Base-by-base conservation (phyloP, 2,329 filamentous ascomycete genomes). In the Magnaporthiopsis poae region DNA sequence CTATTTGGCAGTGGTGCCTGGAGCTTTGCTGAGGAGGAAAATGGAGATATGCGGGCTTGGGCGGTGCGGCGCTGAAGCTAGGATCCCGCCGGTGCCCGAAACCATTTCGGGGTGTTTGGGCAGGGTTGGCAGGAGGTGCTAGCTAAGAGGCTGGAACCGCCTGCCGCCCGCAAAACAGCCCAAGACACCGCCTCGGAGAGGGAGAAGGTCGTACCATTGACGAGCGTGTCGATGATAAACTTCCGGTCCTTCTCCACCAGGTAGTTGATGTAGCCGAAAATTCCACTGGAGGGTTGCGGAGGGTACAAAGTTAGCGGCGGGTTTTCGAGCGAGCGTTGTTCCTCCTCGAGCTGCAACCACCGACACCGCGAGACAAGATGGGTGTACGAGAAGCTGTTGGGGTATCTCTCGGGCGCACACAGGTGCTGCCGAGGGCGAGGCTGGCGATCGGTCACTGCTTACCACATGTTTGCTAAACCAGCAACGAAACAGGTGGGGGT, bases 211-310 rank as follows among this genome's bases (percentile, higher is more conserved):
- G 80, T 80, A 92, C 92, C 94, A 83, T 98, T 97, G 79, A 97
- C 90, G 73, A 99, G 86, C 70, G 94, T 98, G 78, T 97, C 89
- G 77, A 98, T 86, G 79, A 98, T 96, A 82, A 90, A 96, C 81
- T 91, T 93, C 79, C 95, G 88, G 83, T 98, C 94, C 87, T 96
- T 97, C 86, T 98, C 95, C 78, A 98, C 92, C 78, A 98, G 84
- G 82, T 98, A 98, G 84, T 98, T 98, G 84, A 98, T 91, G 86
- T 98, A 98, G 75, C 94, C 94, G 83, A 98, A 96, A 81, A 95
- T 96, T 80, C 91, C 91, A 88, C 91, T 94, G 71, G 68, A 36
- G 27, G 27, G 27, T 27, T 69, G 36, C 29, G 25, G 25, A 25
- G n/a, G n/a, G 46, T n/a, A 1, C 62, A 36, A 25, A 18, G 33